A percentile compares a stretch with the other conserved stretches of the same genome.
Conservation (phyloP, 2,329 filamentous ascomycete species). For the Calonectria naviculata region DNA sequence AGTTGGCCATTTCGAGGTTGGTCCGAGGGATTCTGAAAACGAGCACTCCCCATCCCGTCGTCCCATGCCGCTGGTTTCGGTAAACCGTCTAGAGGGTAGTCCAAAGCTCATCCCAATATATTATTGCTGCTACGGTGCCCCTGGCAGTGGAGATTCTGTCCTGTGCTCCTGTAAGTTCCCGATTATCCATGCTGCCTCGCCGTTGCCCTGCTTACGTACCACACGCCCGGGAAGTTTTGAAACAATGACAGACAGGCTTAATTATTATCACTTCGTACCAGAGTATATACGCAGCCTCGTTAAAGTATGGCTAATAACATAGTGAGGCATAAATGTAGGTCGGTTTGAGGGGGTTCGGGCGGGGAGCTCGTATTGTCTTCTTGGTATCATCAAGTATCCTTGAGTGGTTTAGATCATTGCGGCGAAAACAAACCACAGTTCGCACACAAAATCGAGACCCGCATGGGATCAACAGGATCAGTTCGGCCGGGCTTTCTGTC, state of each 20-base stretch:
- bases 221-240: background rate
- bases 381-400: background rate
- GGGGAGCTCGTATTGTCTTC: background rate
- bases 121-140: constrained; percentile 1
- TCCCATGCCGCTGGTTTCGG: background rate
- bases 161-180: constrained; percentile 11
- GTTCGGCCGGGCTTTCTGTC: background rate
- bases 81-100: background rate
- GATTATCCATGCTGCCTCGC: background rate
- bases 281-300: background rate
- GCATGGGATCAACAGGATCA: background rate
- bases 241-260: constrained; percentile 5
- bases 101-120: constrained; percentile 10
- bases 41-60: background rate
- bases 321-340: background rate
- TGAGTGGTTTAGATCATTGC: background rate
- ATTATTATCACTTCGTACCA: background rate
- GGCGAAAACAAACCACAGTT: background rate
- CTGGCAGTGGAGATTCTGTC: constrained; percentile 12
- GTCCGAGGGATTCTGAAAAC: background rate
- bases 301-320: background rate
- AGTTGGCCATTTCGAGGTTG: background rate
- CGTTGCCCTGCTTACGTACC: constrained; percentile 7
- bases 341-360: too few relatives aligned
- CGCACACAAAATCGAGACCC: background rate